Evolutionary conservation across 2,329 filamentous ascomycete species (phyloP).

Genomic region (Epichloe coenophiala): DNA sequence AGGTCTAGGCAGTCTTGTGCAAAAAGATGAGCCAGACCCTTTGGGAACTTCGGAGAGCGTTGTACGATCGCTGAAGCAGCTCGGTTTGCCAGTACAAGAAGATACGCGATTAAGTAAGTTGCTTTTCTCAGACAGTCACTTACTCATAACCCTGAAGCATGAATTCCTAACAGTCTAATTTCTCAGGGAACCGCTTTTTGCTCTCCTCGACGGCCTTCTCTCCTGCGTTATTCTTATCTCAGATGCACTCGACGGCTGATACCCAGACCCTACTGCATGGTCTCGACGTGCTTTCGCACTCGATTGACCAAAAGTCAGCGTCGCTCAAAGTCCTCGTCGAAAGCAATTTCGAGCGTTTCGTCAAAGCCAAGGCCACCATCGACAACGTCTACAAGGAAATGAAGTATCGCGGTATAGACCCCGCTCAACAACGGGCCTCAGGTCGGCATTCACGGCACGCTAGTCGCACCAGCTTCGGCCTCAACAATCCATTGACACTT

Average conservation of each 20-base stretch:
- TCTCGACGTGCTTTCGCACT: constrained; percentile 72
- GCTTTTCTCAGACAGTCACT: constrained; percentile 10
- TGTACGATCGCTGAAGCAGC: constrained; percentile 60
- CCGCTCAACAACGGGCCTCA: constrained; percentile 25
- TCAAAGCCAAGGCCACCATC: constrained; percentile 92
- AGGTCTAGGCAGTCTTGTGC: constrained; percentile 62
- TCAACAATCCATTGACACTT: constrained; percentile 24
- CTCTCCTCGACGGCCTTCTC: constrained; percentile 94
- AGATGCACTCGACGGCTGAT: constrained; percentile 77
- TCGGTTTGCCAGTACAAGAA: constrained; percentile 72
- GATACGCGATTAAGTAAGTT: constrained; percentile 60
- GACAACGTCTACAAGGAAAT: constrained; percentile 99
- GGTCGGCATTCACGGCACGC: constrained; percentile 50
- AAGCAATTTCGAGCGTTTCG: constrained; percentile 96
- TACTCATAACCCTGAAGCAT: neutral
- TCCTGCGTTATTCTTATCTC: constrained; percentile 78
- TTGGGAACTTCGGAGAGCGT: constrained; percentile 82
- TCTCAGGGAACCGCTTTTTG: constrained; percentile 73
- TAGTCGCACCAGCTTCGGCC: constrained; percentile 50
- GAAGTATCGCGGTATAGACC: constrained; percentile 56
- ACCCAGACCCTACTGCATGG: constrained; percentile 70
- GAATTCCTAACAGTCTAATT: constrained; percentile 8
- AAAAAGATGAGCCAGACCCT: constrained; percentile 86
- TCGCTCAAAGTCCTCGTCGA: constrained; percentile 94
- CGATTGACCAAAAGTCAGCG: constrained; percentile 95